Percentiles rank a stretch among this genome's conserved stretches.
Evolutionary conservation across 331 rosid species (phyloP).

Genomic region (Acacia pycnantha): DNA sequence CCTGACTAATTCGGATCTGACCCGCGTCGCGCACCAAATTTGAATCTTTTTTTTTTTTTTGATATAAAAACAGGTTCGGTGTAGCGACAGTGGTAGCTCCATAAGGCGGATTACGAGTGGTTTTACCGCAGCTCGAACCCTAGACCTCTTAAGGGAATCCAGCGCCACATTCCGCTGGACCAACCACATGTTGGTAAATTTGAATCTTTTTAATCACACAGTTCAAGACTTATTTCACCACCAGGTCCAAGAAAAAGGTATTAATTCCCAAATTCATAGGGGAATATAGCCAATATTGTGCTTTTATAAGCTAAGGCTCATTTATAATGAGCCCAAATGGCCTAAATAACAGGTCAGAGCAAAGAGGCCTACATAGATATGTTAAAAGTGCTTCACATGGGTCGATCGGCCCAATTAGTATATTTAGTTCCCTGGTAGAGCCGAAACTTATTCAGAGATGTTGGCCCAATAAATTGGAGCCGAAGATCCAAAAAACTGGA

Average conservation of each 20-base stretch:
- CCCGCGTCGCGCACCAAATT: too few species aligned
- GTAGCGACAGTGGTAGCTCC: too few species aligned
- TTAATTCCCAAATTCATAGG: not conserved
- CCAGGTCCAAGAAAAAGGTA: not conserved
- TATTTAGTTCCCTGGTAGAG: not conserved
- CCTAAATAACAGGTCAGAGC: not conserved
- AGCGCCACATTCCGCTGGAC: too few species aligned
- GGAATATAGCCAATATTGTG: not conserved
- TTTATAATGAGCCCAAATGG: not conserved
- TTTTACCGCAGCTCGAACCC: too few species aligned
- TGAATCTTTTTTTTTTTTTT: too few species aligned
- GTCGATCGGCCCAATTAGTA: not conserved
- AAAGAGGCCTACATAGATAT: not conserved
- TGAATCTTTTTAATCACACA: not conserved
- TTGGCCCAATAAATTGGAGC: conserved; percentile 20
- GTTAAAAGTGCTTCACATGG: not conserved
- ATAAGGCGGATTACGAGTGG: too few species aligned
- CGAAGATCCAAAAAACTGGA: conserved; percentile 19
- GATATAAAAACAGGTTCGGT: too few species aligned
- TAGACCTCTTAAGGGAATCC: too few species aligned
- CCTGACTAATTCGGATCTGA: too few species aligned
- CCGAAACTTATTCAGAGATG: not conserved
- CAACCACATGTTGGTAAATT: too few species aligned
- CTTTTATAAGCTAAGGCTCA: not conserved
- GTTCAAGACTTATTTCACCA: not conserved